Base-by-base conservation (phyloP, 1,284 basidiomycete genomes). In the Fomitiporia mediterranea region DNA sequence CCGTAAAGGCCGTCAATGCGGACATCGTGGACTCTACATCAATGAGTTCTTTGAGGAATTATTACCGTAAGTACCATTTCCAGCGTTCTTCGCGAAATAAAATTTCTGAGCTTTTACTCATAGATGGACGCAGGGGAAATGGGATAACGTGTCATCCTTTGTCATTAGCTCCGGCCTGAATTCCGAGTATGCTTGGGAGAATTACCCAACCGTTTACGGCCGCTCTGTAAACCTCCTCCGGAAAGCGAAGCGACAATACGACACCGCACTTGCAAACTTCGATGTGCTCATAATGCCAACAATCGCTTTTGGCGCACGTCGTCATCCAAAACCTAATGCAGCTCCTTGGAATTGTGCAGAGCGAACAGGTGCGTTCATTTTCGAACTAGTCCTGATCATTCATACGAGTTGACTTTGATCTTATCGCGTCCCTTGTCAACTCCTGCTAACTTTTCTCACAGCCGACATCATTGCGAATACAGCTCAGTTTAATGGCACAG, bases 271-370 rank as follows among this genome's bases (percentile, higher is more conserved):
- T 3, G 60, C 66, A 5, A 60, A 69, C 11, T 73, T 70, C 57
- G 74, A 78, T 57, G 66, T 78, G 4, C 63, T 80, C 6, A 62
- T 77, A 40, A 75, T 75, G 67, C 78, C 78, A 5, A 79, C 77
- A 1, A 66, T 70, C 7, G 69, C 70, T 57, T 69, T 50, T 23
- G 48, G 48, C 9, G 32, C 48, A 6, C 32, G 48, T 11, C 32
- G 48, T 35, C 27, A 50, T 21, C 48, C 48, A 1, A 50, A 23
- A 2, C 13, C 37, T 7, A 11, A 25, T 13, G 9, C 23, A 9
- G 48, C 32, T 3, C 48, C 48, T 15, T 50, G 32, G 30, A 34
- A 38, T 3, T 30, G 32, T 50, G 28, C 48, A 25, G 17, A 37
- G 17, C 48, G 32, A 25, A 50, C 48, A 17, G 48, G 48, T 37